phyloP scores from a whole-genome alignment of 805 yeast species.

The Teunomyces kruisii region DNA sequence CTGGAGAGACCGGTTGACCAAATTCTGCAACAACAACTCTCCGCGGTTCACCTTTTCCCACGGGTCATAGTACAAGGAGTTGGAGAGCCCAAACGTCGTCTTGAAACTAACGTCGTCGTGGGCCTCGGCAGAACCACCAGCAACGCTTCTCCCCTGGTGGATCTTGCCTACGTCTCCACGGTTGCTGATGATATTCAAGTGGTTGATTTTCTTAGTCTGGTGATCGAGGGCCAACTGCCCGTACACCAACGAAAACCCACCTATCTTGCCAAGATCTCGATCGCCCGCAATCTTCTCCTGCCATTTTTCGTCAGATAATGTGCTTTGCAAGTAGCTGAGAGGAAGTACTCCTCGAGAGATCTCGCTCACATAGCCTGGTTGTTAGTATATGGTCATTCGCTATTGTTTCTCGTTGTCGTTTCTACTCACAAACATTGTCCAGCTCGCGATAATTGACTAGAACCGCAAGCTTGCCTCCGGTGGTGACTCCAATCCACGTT shows the following conservation, averaged over 20 bases:
- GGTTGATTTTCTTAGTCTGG: conserved; percentile 23
- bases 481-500: conserved; percentile 84
- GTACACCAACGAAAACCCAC: conserved; percentile 64
- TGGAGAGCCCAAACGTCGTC: conserved; percentile 60
- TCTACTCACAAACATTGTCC: conserved; percentile 8
- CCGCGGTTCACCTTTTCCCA: conserved; percentile 77
- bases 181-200: conserved; percentile 50
- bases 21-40: conserved; percentile 18
- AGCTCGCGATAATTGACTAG: conserved; percentile 72
- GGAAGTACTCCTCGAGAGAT: conserved; percentile 58
- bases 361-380: conserved; percentile 23
- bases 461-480: conserved; percentile 61
- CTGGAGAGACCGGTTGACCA: conserved; percentile 18
- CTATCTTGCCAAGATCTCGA: conserved; percentile 35
- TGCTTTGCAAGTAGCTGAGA: conserved; percentile 40
- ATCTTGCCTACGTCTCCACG: conserved; percentile 43
- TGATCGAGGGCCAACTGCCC: conserved; percentile 42
- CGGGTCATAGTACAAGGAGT: conserved; percentile 61
- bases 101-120: conserved; percentile 21
- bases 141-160: conserved; percentile 14
- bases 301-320: conserved; percentile 46
- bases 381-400: no score
- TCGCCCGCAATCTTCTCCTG: neutral
- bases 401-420: neutral
- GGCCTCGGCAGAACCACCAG: neutral